Evolutionary conservation across 257 asterid genomes (phyloP), one percentile per base, ranked within the genome.

Genomic region (Parsonsia alboflavescens): DNA sequence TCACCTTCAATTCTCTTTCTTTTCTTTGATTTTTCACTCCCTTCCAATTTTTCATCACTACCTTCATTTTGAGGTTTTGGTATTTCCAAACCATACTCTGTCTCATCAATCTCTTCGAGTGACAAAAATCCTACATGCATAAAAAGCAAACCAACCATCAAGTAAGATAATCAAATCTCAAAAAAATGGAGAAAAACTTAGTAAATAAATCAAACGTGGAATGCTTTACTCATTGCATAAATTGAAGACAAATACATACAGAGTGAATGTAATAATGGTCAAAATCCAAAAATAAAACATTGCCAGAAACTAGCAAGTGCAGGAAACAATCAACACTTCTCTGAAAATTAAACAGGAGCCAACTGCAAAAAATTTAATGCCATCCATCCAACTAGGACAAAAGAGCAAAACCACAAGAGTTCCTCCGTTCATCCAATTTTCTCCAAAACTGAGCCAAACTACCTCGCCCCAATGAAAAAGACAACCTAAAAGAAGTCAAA

Each of bases 91-190:
- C 86, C 93, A 61, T 81, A 94, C 13, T 85, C 90, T 15, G 88
- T 76, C 79, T 90, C 99, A 76, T 92, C 96, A 33, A 94, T 88
- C 90, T 94, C 99, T 80, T 94, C 98, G 64, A 94, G 98, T 2
- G 88, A 77, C 58, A 94, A 83, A 86, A 94, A 89, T 39, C 99
- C 99, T 92, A 82, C 90, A 84, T 42, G 41, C 67, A 22, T 17
- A 22, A 64, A 79, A 41, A 36, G 64, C 4, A 7, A 26, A 30
- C 10, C 2, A 30, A 59, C 16, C 22, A 53, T 30, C 68, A 39
- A 57, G 8, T 5, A 10, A 11, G 1, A 53, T 64, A 24, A 21
- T n/a, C 0, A n/a, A 54, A 44, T 26, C 50, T n/a, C 19, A 45
- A 41, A 70, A 74, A 6, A 39, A 39, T n/a, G 19, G 16, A 36